Conservation (phyloP, 2,329 filamentous ascomycete species). For the Nigrospora oryzae region DNA sequence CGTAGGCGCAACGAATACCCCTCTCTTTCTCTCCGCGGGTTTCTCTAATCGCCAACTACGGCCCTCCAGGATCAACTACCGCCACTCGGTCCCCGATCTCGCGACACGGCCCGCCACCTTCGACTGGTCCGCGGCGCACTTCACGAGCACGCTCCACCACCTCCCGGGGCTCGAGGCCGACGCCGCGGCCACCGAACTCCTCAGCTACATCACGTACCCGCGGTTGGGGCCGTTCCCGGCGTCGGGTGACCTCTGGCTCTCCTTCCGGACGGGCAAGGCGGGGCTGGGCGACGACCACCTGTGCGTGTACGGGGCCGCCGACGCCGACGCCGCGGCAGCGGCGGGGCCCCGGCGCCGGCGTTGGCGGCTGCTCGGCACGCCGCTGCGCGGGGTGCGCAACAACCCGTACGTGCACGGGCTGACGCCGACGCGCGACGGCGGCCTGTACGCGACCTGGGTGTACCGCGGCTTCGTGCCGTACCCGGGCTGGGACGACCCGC, state of each 20-base stretch:
- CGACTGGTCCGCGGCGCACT: slow-evolving; percentile 24
- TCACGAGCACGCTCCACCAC: slow-evolving; percentile 24
- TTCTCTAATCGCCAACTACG: too few relatives aligned
- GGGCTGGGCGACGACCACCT: slow-evolving; percentile 40
- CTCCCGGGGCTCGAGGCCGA: slow-evolving; percentile 23
- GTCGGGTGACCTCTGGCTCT: slow-evolving; percentile 30
- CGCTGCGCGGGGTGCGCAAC: slow-evolving; percentile 43
- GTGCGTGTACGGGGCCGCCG: slow-evolving; percentile 28
- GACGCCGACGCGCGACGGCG: slow-evolving; percentile 18
- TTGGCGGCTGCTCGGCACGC: slow-evolving; percentile 8
- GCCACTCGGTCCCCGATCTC: slow-evolving; percentile 22
- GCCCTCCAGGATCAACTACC: slow-evolving; percentile 15
- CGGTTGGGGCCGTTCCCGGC: slow-evolving; percentile 27
- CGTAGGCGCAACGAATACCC: background rate
- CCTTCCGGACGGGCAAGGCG: slow-evolving; percentile 41
- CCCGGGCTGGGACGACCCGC: slow-evolving; percentile 30
- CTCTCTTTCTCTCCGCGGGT: too few relatives aligned
- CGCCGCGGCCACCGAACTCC: slow-evolving; percentile 16
- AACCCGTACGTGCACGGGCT: slow-evolving; percentile 45
- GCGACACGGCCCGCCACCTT: slow-evolving; percentile 21
- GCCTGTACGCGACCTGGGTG: slow-evolving; percentile 38
- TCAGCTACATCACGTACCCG: slow-evolving; percentile 37
- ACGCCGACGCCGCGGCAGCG: slow-evolving; percentile 26
- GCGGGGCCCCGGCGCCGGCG: slow-evolving; percentile 13
- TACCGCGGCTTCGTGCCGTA: slow-evolving; percentile 39